Evolutionary conservation across 768 basidiomycete species (phyloP), one percentile per base, ranked within the genome.

Genomic region (Rhizopogon salebrosus): DNA sequence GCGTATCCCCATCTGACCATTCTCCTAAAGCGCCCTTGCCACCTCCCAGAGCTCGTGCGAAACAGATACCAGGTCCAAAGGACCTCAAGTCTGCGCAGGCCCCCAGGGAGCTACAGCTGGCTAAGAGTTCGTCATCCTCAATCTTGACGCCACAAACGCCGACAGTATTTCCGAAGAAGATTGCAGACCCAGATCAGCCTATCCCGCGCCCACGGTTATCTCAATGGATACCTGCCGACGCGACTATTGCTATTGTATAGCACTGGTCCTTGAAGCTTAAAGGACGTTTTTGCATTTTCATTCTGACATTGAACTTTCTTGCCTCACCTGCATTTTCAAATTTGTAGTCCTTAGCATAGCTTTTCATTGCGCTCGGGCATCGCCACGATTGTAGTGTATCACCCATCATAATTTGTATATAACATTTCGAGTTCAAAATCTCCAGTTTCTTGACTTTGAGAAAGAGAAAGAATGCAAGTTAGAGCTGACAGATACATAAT

Each of bases 211-310:
- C 80, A 26, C 67, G 67, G 37, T 63, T 71, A 36, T 80, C 78
- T 4, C 67, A 80, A 58, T 83, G 83, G 82, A 66, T 82, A 29
- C 70, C 71, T 16, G 82, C 80, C 1, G 75, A 78, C 53, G 67
- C 57, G 22, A 51, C 60, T 24, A 67, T 57, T 41, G 66, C 64
- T 34, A 52, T 60, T 54, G 63, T 27, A 41, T 68, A 24, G 59
- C 23, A 49, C 43, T 53, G 51, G n/a, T 38, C 37, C 29, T 40
- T 51, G 52, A 36, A 26, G 29, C 29, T 40, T 51, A 50, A 36
- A 26, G 29, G 37, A 27, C 10, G 49, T 42, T 20, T 20, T 31
- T 26, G 29, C 20, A 31, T 14, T 29, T 23, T 13, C 2, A 14
- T 31, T 27, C 13, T 24, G 14, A 27, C 20, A 2, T 18, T 26